Conservation (phyloP, 2,329 filamentous ascomycete species). For the Acrocalymma vagum region DNA sequence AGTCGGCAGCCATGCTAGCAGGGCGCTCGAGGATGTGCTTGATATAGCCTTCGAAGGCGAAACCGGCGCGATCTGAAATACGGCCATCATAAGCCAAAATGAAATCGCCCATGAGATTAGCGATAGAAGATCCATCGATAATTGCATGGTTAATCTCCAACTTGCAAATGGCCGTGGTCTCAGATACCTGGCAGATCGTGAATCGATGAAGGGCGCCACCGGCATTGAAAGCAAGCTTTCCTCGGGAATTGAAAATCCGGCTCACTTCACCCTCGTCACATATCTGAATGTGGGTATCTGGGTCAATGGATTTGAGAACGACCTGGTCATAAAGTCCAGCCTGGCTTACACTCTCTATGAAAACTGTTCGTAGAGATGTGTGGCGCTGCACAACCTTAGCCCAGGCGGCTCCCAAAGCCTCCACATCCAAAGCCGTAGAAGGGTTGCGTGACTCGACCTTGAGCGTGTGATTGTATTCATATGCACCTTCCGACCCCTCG, state of each 20-base stretch:
- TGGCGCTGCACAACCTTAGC: conserved; percentile 24
- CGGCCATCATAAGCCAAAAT: conserved; percentile 20
- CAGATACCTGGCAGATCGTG: conserved; percentile 12
- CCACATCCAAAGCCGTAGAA: conserved; percentile 1
- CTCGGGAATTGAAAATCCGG: conserved; percentile 9
- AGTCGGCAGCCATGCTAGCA: conserved; percentile 12
- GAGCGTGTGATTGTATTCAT: conserved; percentile 8
- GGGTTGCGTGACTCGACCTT: conserved; percentile 7
- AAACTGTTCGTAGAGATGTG: conserved; percentile 22
- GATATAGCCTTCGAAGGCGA: conserved; percentile 24
- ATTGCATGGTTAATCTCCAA: conserved; percentile 30
- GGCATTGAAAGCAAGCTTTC: conserved; percentile 5
- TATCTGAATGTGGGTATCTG: not conserved
- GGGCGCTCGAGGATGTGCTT: conserved; percentile 13
- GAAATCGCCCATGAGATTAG: conserved; percentile 21
- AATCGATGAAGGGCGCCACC: conserved; percentile 18
- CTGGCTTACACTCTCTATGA: conserved; percentile 15
- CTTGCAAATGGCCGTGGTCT: conserved; percentile 11
- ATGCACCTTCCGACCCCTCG: conserved; percentile 6
- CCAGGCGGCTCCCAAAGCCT: conserved; percentile 20
- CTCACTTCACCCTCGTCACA: not conserved
- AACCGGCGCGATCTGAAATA: conserved; percentile 14
- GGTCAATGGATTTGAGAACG: conserved; percentile 8
- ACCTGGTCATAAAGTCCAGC: conserved; percentile 24
- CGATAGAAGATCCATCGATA: conserved; percentile 24